Conservation (phyloP, 2,329 filamentous ascomycete genomes). For the Xylaria sp. region DNA sequence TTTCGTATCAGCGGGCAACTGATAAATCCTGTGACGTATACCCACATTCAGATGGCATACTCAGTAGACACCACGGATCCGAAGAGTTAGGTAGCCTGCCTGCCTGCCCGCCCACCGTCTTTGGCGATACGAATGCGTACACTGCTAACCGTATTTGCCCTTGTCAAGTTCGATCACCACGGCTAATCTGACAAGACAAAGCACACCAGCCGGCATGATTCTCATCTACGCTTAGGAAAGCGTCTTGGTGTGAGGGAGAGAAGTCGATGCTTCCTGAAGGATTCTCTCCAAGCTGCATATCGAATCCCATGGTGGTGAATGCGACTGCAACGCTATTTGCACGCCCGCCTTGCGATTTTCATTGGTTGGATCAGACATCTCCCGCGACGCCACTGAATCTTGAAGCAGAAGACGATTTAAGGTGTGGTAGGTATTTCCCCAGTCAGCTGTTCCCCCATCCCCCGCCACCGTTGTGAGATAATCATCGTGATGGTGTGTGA, state of each 20-base stretch:
- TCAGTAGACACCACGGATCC: neutral
- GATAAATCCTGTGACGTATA: conserved; percentile 8
- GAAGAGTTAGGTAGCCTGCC: neutral
- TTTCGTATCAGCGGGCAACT: neutral
- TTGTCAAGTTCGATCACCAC: neutral
- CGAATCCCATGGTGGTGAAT: conserved; percentile 26
- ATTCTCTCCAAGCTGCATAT: conserved; percentile 28
- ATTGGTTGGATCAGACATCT: conserved; percentile 24
- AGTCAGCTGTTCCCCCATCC: conserved; percentile 18
- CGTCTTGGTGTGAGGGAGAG: conserved; percentile 6
- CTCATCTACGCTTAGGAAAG: conserved; percentile 7
- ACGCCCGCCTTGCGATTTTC: neutral
- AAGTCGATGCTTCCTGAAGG: conserved; percentile 25
- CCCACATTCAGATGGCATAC: neutral
- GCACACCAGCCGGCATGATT: conserved; percentile 5
- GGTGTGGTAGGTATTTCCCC: conserved; percentile 18
- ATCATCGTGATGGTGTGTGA: conserved; percentile 10
- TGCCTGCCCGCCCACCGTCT: neutral
- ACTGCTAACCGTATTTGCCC: neutral
- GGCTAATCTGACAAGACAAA: conserved; percentile 17
- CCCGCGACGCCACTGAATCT: conserved; percentile 22
- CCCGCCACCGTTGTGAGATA: neutral
- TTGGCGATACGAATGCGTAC: neutral
- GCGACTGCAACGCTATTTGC: conserved; percentile 12
- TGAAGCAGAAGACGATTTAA: neutral